These are phyloP conservation scores for Cenchrus purpureus DNA, from an alignment of 176 grass and related monocot species.

Conservation along the genomic window DNA sequence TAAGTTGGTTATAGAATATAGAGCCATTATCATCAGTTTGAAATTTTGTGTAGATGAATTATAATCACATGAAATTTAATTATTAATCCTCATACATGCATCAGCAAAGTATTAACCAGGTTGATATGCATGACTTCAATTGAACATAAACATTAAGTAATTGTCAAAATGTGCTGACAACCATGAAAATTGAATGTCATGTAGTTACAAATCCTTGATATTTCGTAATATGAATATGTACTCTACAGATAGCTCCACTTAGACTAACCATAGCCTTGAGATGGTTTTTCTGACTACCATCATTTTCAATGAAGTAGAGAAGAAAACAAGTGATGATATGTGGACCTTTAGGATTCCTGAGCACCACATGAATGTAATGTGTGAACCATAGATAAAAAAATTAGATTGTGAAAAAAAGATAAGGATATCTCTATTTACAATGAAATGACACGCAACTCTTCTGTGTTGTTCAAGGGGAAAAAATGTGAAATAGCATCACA, in stretches of 20 bases:
- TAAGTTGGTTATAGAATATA: neutral
- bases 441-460: no score
- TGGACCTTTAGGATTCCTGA: neutral
- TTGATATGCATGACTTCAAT: neutral
- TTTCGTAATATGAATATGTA: constrained; percentile 1
- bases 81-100: neutral
- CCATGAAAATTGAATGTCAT: neutral
- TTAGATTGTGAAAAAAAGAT: neutral
- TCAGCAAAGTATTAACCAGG: neutral
- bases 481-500: neutral
- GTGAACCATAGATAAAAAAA: neutral
- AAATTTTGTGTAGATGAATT: neutral
- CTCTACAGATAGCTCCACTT: neutral
- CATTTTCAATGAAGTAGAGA: neutral
- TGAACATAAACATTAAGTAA: neutral
- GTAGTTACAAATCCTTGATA: neutral
- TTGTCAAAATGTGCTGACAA: neutral
- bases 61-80: neutral
- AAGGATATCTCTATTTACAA: no score
- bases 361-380: neutral
- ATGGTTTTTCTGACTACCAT: neutral
- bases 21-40: neutral
- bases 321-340: neutral
- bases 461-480: no score
- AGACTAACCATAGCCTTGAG: neutral